Percentiles rank a stretch among this genome's conserved stretches.
Evolutionary conservation across 495 filamentous ascomycete genomes (phyloP).

Genomic region (Umbilicaria muhlenbergii): DNA sequence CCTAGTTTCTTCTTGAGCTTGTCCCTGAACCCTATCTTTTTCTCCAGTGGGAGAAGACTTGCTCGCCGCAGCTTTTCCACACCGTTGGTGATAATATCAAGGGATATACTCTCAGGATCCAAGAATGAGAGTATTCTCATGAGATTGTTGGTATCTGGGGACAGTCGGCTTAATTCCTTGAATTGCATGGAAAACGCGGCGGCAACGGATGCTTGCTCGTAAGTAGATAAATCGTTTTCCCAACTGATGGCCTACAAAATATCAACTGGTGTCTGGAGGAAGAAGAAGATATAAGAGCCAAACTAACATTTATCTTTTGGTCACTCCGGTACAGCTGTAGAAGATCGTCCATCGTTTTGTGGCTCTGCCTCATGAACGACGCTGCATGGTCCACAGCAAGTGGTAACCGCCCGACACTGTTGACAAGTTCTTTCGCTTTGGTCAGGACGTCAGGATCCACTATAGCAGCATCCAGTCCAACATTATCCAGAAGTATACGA

Average conservation of each 20-base stretch:
- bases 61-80: too few relatives aligned
- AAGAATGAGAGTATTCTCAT: slow-evolving; percentile 13
- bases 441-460: background rate
- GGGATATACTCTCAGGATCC: too few relatives aligned
- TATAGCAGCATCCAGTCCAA: background rate
- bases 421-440: slow-evolving; percentile 10
- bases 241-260: too few relatives aligned
- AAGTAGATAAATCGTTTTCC: too few relatives aligned
- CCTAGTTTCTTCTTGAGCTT: too few relatives aligned
- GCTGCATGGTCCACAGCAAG: slow-evolving; percentile 21
- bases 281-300: background rate
- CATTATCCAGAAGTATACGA: background rate
- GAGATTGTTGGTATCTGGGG: slow-evolving; percentile 17
- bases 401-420: slow-evolving; percentile 18
- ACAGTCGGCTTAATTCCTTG: slow-evolving; percentile 18
- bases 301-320: background rate
- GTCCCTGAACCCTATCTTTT: too few relatives aligned
- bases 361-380: slow-evolving; percentile 17
- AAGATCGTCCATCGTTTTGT: slow-evolving; percentile 8
- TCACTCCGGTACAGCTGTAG: background rate
- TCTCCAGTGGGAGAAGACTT: too few relatives aligned
- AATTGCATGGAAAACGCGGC: slow-evolving; percentile 31
- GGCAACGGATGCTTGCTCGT: slow-evolving; percentile 16
- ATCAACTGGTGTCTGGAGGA: too few relatives aligned
- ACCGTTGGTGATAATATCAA: too few relatives aligned